These are phyloP conservation scores for Entonaema liquescens DNA, from an alignment of 495 filamentous ascomycete species.

Conservation along the genomic window DNA sequence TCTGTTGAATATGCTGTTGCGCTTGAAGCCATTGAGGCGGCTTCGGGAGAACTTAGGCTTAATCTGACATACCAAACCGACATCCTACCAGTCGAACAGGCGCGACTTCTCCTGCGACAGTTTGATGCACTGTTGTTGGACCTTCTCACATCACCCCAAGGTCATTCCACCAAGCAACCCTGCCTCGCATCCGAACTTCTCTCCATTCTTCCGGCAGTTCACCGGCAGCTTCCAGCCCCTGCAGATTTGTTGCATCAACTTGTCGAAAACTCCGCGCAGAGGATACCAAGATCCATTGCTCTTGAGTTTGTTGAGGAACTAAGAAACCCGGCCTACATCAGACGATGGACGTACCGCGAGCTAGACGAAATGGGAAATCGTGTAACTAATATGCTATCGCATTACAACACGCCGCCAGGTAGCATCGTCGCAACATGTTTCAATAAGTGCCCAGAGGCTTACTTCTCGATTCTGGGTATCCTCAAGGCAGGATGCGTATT, in stretches of 20 bases:
- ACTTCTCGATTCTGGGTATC: slow-evolving; percentile 80
- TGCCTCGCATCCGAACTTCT: slow-evolving; percentile 49
- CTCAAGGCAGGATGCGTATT: slow-evolving; percentile 85
- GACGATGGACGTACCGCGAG: slow-evolving; percentile 68
- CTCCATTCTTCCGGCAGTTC: slow-evolving; percentile 63
- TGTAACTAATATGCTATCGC: slow-evolving; percentile 64
- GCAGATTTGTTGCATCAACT: slow-evolving; percentile 69
- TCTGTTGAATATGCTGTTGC: slow-evolving; percentile 70
- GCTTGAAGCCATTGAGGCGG: slow-evolving; percentile 70
- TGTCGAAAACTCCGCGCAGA: slow-evolving; percentile 59
- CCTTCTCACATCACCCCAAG: slow-evolving; percentile 52
- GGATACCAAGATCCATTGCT: slow-evolving; percentile 58
- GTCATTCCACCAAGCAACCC: slow-evolving; percentile 34
- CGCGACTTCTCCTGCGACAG: slow-evolving; percentile 66
- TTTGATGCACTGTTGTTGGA: slow-evolving; percentile 63
- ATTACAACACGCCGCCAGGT: slow-evolving; percentile 49
- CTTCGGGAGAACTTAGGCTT: slow-evolving; percentile 57
- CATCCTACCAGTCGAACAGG: slow-evolving; percentile 70
- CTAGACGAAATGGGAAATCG: slow-evolving; percentile 68
- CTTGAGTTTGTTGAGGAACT: slow-evolving; percentile 67
- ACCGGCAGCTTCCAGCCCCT: slow-evolving; percentile 51
- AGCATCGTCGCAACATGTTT: slow-evolving; percentile 79
- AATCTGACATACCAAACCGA: slow-evolving; percentile 68
- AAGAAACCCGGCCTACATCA: slow-evolving; percentile 43
- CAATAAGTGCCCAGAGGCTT: slow-evolving; percentile 80